Evolutionary conservation across 2,329 filamentous ascomycete species (phyloP).

Genomic region (Fusarium kyushuense): DNA sequence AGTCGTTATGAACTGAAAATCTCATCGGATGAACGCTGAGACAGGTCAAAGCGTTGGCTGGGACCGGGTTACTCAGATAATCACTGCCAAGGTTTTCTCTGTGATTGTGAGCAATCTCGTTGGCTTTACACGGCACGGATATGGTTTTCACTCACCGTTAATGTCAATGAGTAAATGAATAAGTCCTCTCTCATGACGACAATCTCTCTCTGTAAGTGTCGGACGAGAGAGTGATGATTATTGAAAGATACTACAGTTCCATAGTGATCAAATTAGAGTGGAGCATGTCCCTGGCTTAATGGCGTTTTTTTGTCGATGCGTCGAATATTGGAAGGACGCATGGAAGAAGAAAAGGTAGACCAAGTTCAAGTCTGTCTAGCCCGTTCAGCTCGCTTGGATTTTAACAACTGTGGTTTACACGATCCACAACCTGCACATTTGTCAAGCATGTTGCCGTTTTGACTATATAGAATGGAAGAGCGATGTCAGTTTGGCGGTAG

Average conservation of each 20-base stretch:
- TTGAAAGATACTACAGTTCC: not conserved
- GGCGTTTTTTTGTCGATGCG: constrained; percentile 18
- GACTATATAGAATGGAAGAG: not conserved
- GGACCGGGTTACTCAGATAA: not conserved
- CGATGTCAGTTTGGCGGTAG: constrained; percentile 14
- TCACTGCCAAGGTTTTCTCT: not conserved
- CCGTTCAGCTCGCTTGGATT: constrained; percentile 11
- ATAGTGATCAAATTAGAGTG: constrained; percentile 15
- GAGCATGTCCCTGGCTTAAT: constrained; percentile 4
- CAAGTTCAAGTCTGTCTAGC: not conserved
- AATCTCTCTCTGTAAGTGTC: not conserved
- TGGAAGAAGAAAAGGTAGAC: constrained; percentile 34
- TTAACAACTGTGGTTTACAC: constrained; percentile 8
- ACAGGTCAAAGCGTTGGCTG: constrained; percentile 31
- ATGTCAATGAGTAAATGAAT: not conserved
- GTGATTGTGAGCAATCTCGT: not conserved
- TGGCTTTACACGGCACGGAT: not conserved
- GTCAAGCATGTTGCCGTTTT: constrained; percentile 11
- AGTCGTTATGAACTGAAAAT: constrained; percentile 5
- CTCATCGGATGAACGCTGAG: constrained; percentile 1
- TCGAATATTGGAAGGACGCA: constrained; percentile 38
- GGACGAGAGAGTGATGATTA: not conserved
- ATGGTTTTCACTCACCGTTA: not conserved
- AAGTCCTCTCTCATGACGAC: not conserved
- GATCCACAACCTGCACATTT: constrained; percentile 36